phyloP scores from a whole-genome alignment of 257 asterid species.

The Lycium ferocissimum region DNA sequence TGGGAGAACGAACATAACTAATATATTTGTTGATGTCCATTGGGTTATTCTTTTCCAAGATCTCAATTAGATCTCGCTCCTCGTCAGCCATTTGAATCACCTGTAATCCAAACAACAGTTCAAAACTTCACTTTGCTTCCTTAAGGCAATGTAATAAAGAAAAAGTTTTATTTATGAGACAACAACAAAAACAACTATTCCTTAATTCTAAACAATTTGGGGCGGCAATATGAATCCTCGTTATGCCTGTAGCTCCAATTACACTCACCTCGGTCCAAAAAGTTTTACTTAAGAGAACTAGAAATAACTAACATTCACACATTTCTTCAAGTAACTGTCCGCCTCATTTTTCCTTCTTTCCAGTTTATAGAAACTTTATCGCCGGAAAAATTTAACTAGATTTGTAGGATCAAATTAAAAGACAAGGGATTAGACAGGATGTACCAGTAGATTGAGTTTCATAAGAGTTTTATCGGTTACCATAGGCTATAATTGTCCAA shows the following conservation, averaged over 20 bases:
- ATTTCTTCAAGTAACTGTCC: background rate
- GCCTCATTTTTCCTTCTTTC: background rate
- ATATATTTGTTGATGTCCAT: constrained; percentile 70
- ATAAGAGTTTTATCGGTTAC: background rate
- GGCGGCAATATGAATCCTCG: background rate
- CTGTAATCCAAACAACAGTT: background rate
- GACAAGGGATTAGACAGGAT: background rate
- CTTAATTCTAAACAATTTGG: background rate
- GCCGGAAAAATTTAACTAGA: background rate
- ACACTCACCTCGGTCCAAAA: background rate
- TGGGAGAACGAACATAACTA: constrained; percentile 70
- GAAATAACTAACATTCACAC: constrained; percentile 19
- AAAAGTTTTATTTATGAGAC: too few species aligned
- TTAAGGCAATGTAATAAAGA: too few species aligned
- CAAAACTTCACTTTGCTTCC: background rate
- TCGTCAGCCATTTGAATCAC: constrained; percentile 57
- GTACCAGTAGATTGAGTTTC: background rate
- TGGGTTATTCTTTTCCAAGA: constrained; percentile 66
- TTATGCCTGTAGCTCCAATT: background rate
- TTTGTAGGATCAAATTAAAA: background rate
- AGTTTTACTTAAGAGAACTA: too few species aligned
- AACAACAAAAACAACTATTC: background rate
- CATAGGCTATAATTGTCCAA: background rate
- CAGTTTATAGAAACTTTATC: background rate
- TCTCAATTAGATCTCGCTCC: constrained; percentile 74